A percentile compares a stretch with the other conserved stretches of the same genome.
These are phyloP conservation scores for Oemleria cerasiformis DNA, from an alignment of 306 rosid species.

Conservation along the genomic window DNA sequence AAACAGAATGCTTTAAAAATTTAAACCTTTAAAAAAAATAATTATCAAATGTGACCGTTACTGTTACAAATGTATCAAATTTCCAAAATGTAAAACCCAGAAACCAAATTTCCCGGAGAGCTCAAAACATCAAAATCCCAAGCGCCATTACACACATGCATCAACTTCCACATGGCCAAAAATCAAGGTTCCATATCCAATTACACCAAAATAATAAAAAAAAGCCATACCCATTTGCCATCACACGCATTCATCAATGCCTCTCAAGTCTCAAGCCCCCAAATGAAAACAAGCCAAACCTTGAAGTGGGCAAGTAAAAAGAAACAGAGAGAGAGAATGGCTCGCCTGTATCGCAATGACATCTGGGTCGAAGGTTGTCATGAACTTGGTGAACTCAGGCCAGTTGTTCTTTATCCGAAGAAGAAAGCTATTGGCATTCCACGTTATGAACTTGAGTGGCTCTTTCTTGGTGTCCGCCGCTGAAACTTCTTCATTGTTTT, in stretches of 20 bases:
- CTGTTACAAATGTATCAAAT: background rate
- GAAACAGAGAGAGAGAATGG: background rate
- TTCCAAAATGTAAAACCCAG: background rate
- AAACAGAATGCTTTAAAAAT: background rate
- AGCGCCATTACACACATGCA: background rate
- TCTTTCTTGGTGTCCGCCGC: constrained; percentile 44
- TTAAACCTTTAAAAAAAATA: background rate
- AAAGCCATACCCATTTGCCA: constrained; percentile 5
- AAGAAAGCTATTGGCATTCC: constrained; percentile 94
- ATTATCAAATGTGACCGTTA: constrained; percentile 1
- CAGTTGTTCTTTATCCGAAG: constrained; percentile 81
- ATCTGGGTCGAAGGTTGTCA: constrained; percentile 72
- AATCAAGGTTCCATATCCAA: constrained; percentile 3
- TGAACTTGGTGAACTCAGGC: constrained; percentile 58
- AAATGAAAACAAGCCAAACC: background rate
- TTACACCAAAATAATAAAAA: constrained; percentile 2
- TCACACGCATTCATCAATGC: constrained; percentile 15
- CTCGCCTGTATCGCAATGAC: constrained; percentile 78
- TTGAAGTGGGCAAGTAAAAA: background rate
- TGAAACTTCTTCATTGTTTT: constrained; percentile 27
- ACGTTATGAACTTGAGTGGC: constrained; percentile 78
- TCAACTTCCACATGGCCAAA: constrained; percentile 11
- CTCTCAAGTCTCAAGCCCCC: background rate
- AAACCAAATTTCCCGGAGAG: background rate
- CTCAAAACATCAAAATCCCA: background rate